Evolutionary conservation across 805 yeast species (phyloP).

Genomic region (Wickerhamomyces silvicola): DNA sequence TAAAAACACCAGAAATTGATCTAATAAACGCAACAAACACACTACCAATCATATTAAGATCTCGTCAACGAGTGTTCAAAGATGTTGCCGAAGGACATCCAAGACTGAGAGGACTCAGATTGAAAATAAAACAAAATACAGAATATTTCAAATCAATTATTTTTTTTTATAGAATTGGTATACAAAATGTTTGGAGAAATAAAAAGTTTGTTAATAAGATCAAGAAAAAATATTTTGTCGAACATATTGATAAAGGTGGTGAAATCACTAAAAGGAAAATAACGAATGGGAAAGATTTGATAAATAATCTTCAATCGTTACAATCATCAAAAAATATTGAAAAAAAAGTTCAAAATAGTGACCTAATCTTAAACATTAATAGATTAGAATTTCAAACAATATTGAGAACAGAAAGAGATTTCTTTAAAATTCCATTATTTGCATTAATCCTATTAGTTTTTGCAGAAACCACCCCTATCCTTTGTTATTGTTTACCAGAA

Average conservation of each 20-base stretch:
- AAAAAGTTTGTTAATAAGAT: conserved; percentile 24
- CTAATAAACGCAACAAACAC: conserved; percentile 25
- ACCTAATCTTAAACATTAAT: conserved; percentile 30
- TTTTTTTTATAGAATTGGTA: conserved; percentile 52
- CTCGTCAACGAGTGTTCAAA: conserved; percentile 21
- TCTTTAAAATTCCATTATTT: conserved; percentile 48
- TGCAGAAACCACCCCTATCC: conserved; percentile 47
- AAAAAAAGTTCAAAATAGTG: conserved; percentile 23
- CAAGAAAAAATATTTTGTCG: conserved; percentile 21
- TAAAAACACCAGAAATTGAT: background rate
- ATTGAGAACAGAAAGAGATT: conserved; percentile 37
- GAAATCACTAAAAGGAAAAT: conserved; percentile 19
- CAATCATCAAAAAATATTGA: conserved; percentile 30
- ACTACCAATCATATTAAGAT: conserved; percentile 25
- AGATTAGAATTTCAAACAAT: conserved; percentile 40
- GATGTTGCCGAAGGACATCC: conserved; percentile 21
- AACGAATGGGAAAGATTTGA: conserved; percentile 30
- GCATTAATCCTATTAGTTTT: conserved; percentile 39
- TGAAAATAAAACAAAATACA: conserved; percentile 31
- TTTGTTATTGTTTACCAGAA: conserved; percentile 49
- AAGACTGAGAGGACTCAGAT: conserved; percentile 19
- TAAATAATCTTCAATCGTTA: conserved; percentile 31
- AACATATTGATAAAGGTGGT: conserved; percentile 16
- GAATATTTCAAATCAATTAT: conserved; percentile 40
- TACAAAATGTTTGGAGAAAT: conserved; percentile 48